Evolutionary conservation across 345 rosid genomes (phyloP), one percentile per base, ranked within the genome.

Genomic region (Trapa incisa): DNA sequence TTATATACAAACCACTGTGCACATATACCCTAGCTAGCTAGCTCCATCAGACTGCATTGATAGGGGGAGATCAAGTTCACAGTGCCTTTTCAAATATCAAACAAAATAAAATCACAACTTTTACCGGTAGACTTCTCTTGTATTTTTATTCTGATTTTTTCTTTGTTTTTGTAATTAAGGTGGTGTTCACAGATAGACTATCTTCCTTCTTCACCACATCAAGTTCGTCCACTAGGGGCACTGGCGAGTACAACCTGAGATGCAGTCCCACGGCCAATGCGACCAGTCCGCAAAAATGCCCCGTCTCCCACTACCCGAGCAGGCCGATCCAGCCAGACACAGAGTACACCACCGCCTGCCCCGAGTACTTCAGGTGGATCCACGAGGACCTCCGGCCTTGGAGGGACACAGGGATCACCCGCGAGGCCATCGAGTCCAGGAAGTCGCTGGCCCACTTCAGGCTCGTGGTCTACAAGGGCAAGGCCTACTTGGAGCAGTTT

Each of bases 381-480:
- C 75, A 75, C 6, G 80, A 79, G 65, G 83, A 76, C 62, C 78
- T 79, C 16, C 68, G 43, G 47, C 79, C 74, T 15, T 80, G 83
- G 83, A 75, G 61, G 65, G 62, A 36, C 7, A 67, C 71, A 0
- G 77, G 80, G 37, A 72, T 80, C 37, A 74, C 79, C 15, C 47
- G 76, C 67, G 71, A 70, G 22, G 71, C 73, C 70, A 50, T 75
- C 52, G 72, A 80, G 56, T 48, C 58, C 16, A 73, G 65, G 12
- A 56, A 69, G 10, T 67, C 47, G 37, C 65, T 61, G 0, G 74
- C 81, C 0, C 76, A 80, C 54, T 80, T 77, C n/a, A 71, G 77
- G 77, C 67, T 80, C 54, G 70, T 80, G 67, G 71, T 80, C 7
- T 10, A 74, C 22, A 47, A 75, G 2, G 80, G 80, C 6, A 73